Percentiles rank a stretch among this genome's conserved stretches.
phyloP scores from a whole-genome alignment of 306 rosid genomes.

The Cyclanthera cordifolia region DNA sequence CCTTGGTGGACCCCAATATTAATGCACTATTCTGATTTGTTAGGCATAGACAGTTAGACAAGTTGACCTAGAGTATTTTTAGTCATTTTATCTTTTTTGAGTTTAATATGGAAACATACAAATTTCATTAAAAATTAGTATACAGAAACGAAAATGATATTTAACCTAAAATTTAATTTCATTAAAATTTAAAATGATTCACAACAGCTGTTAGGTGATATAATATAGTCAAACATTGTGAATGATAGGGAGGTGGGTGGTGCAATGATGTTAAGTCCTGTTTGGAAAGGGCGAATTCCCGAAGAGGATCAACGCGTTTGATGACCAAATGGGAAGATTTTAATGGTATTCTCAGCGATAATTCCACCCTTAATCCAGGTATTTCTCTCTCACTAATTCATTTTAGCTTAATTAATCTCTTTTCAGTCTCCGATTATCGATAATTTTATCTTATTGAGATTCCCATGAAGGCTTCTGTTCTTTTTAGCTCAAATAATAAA shows the following conservation, averaged over 20 bases:
- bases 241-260: conserved; percentile 96
- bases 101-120: too few relatives aligned
- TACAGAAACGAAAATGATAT: too few relatives aligned
- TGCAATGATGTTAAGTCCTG: conserved; percentile 71
- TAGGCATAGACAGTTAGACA: too few relatives aligned
- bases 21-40: too few relatives aligned
- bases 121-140: too few relatives aligned
- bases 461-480: background rate
- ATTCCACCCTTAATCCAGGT: conserved; percentile 86
- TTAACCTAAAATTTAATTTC: background rate
- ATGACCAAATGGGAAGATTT: conserved; percentile 60
- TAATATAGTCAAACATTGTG: too few relatives aligned
- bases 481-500: background rate
- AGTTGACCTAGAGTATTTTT: too few relatives aligned
- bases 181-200: too few relatives aligned
- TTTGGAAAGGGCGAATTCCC: conserved; percentile 56
- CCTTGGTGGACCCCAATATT: background rate
- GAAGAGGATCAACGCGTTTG: conserved; percentile 66
- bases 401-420: background rate
- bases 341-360: conserved; percentile 62
- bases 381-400: background rate
- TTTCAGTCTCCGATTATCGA: background rate
- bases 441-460: background rate
- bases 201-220: background rate
- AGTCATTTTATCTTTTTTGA: too few relatives aligned